phyloP scores from a whole-genome alignment of 2,329 filamentous ascomycete species.

The Kalaharituber pfeilii region DNA sequence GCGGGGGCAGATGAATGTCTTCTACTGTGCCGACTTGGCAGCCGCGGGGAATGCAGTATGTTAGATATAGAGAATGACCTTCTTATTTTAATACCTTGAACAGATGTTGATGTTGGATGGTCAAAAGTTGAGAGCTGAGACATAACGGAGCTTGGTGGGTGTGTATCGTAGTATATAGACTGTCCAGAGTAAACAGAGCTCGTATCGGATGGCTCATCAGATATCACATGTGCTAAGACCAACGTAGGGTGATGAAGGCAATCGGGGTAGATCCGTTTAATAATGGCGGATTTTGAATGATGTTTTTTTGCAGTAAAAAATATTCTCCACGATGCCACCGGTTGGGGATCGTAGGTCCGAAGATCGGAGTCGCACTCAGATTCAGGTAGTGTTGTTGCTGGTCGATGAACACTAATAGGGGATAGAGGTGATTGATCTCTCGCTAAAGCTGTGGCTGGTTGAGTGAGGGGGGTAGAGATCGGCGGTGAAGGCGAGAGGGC shows the following conservation, averaged over 20 bases:
- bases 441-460: conserved; percentile 5
- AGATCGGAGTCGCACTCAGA: conserved; percentile 1
- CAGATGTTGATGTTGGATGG: conserved; percentile 1
- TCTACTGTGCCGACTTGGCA: background rate
- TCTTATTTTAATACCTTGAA: conserved; percentile 6
- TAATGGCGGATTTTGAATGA: conserved; percentile 8
- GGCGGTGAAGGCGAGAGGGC: conserved; percentile 6
- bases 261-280: conserved; percentile 19
- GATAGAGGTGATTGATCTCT: conserved; percentile 12
- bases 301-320: conserved; percentile 17
- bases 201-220: conserved; percentile 9
- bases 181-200: conserved; percentile 14
- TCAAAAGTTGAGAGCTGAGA: conserved; percentile 7
- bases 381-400: background rate
- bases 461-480: conserved; percentile 14
- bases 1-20: conserved; percentile 1
- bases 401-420: conserved; percentile 8
- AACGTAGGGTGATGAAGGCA: conserved; percentile 14
- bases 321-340: conserved; percentile 16
- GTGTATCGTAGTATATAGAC: conserved; percentile 16
- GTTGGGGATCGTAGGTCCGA: conserved; percentile 7
- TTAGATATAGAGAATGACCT: conserved; percentile 16
- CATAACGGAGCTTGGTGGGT: conserved; percentile 14
- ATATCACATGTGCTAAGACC: conserved; percentile 12
- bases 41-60: conserved; percentile 4